phyloP scores from a whole-genome alignment of 352 stramenopile genomes.

The Pseudoperonospora humuli region DNA sequence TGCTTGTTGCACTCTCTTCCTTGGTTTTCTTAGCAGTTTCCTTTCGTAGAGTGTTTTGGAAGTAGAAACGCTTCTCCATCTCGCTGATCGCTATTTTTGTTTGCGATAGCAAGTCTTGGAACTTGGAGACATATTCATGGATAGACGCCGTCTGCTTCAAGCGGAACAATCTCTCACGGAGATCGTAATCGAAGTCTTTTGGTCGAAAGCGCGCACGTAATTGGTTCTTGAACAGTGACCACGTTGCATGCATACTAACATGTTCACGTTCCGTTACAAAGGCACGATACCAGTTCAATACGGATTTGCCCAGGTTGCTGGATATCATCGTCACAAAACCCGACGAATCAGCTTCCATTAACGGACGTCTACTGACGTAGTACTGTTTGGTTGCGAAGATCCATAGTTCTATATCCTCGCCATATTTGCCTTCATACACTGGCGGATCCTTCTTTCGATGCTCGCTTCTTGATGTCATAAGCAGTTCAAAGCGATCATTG shows the following conservation, averaged over 20 bases:
- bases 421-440: background rate
- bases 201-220: background rate
- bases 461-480: too few relatives aligned
- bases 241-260: background rate
- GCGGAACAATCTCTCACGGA: background rate
- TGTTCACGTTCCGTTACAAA: conserved; percentile 4
- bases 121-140: too few relatives aligned
- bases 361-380: background rate
- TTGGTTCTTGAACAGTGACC: background rate
- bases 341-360: background rate
- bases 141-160: too few relatives aligned
- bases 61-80: conserved; percentile 18
- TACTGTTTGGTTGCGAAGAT: background rate
- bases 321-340: too few relatives aligned
- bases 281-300: background rate
- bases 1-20: conserved; percentile 10
- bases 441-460: too few relatives aligned
- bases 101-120: too few relatives aligned
- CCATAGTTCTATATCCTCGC: background rate
- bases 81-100: too few relatives aligned
- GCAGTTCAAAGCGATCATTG: too few relatives aligned
- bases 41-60: conserved; percentile 10
- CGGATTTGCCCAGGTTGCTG: too few relatives aligned
- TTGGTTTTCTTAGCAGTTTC: conserved; percentile 15
- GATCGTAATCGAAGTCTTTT: background rate